Conservation (phyloP, 352 stramenopile genomes). For the Plasmopara muralis region DNA sequence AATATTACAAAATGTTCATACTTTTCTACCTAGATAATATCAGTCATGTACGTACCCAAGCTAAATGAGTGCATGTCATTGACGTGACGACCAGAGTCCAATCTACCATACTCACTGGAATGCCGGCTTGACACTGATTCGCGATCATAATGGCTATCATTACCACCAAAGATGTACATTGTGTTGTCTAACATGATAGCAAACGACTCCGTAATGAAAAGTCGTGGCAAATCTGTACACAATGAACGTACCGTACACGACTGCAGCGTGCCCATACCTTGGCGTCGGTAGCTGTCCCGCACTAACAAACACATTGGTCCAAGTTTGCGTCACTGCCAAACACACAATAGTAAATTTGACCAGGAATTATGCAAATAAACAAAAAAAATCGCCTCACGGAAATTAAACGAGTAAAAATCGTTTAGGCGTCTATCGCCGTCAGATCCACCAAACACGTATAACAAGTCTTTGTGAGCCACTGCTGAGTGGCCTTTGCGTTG, state of each 20-base stretch:
- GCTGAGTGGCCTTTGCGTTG: slow-evolving; percentile 90
- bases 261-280: slow-evolving; percentile 93
- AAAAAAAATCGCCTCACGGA: slow-evolving; percentile 41
- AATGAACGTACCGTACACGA: slow-evolving; percentile 57
- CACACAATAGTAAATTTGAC: too few species aligned
- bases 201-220: slow-evolving; percentile 1
- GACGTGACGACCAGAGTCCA: slow-evolving; percentile 70
- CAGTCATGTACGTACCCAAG: slow-evolving; percentile 40
- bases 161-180: slow-evolving; percentile 32
- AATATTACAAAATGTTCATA: background rate
- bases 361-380: too few species aligned
- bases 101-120: slow-evolving; percentile 90
- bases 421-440: slow-evolving; percentile 90
- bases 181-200: slow-evolving; percentile 16
- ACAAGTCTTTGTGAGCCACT: slow-evolving; percentile 87
- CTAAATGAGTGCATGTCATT: slow-evolving; percentile 97
- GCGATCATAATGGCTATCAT: slow-evolving; percentile 43
- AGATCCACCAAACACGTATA: slow-evolving; percentile 94
- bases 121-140: slow-evolving; percentile 65
- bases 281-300: slow-evolving; percentile 86
- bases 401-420: slow-evolving; percentile 94
- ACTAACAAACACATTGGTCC: slow-evolving; percentile 65
- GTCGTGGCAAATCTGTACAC: background rate
- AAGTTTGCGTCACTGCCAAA: slow-evolving; percentile 67
- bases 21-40: background rate